A percentile compares a stretch with the other conserved stretches of the same genome.
Evolutionary conservation across 495 filamentous ascomycete species (phyloP).

Genomic region (Aspergillus bridgeri): DNA sequence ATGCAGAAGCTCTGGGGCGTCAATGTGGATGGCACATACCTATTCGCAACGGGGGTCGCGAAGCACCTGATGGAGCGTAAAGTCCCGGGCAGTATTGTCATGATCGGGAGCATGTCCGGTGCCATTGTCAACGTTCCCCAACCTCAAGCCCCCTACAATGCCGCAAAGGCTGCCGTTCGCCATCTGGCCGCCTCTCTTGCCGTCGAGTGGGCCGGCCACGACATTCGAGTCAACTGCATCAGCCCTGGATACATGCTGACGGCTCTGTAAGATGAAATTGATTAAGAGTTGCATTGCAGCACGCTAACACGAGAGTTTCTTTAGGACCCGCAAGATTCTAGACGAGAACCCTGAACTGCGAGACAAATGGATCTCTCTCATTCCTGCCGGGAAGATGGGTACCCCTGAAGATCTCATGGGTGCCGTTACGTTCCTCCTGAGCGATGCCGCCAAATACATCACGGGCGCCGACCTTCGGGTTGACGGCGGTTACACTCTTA

Average conservation of each 20-base stretch:
- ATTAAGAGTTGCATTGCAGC: background rate
- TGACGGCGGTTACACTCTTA: constrained; percentile 88
- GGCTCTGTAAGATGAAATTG: constrained; percentile 70
- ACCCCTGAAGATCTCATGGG: constrained; percentile 91
- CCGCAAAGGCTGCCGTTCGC: constrained; percentile 81
- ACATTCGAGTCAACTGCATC: constrained; percentile 89
- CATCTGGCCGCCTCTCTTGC: constrained; percentile 77
- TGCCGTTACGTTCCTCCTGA: constrained; percentile 82
- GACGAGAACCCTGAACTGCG: constrained; percentile 87
- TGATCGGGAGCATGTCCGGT: constrained; percentile 94
- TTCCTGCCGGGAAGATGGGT: constrained; percentile 90
- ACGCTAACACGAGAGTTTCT: constrained; percentile 14
- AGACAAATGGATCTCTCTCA: constrained; percentile 83
- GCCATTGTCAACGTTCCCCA: constrained; percentile 92
- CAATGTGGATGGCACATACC: constrained; percentile 91
- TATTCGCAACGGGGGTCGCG: constrained; percentile 81
- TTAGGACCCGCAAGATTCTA: constrained; percentile 87
- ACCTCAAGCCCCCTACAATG: constrained; percentile 90
- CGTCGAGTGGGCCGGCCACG: constrained; percentile 83
- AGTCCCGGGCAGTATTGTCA: constrained; percentile 77
- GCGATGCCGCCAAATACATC: constrained; percentile 80
- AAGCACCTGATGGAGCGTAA: constrained; percentile 85
- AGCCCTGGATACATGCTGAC: constrained; percentile 94
- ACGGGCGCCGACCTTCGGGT: constrained; percentile 88
- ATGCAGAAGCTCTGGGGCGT: constrained; percentile 91